Evolutionary conservation across 306 rosid species (phyloP), one percentile per base, ranked within the genome.

Genomic region (Cicer bijugum): DNA sequence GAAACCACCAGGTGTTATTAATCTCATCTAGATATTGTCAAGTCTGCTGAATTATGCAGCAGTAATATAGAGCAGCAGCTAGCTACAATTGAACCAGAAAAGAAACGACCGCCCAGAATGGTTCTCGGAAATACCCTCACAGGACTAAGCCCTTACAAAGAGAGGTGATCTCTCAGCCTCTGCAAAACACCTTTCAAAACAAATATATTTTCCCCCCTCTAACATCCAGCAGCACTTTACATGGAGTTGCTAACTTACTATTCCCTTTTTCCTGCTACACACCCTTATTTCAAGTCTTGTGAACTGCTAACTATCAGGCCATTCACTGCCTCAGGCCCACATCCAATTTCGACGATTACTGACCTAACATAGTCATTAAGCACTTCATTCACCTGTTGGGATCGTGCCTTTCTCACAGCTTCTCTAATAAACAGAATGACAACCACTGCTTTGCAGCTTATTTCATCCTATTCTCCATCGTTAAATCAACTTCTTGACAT

Each of bases 161-260:
- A 52, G 51, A 56, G 76, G 28, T 72, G 64, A 43, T 14, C 76
- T 56, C 28, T n/a, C 56, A 12, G 20, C 17, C 56, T 20, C 45
- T 38, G n/a, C 43, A 20, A 56, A 56, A 72, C 42, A 56, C 43
- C 15, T 44, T 42, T 12, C 53, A 43, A 56, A 56, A 57, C 43
- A 71, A 57, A 72, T 57, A 4, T 17, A 50, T 56, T 14, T 33
- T 20, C n/a, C 9, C 11, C 76, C 39, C 20, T 39, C 15, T 17
- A 35, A 50, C 47, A 50, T 23, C 61, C 28, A 9, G 33, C 12
- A 33, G 46, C 59, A 50, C 74, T 47, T 9, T 33, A 15, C 6
- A 4, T 38, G 35, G 43, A 17, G 35, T 48, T 69, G 23, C 44
- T 48, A 47, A 47, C 59, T 28, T 47, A 8, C 10, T 48, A 9